A percentile compares a stretch with the other conserved stretches of the same genome.
Conservation (phyloP, 352 stramenopile genomes). For the Phytophthora vignae region DNA sequence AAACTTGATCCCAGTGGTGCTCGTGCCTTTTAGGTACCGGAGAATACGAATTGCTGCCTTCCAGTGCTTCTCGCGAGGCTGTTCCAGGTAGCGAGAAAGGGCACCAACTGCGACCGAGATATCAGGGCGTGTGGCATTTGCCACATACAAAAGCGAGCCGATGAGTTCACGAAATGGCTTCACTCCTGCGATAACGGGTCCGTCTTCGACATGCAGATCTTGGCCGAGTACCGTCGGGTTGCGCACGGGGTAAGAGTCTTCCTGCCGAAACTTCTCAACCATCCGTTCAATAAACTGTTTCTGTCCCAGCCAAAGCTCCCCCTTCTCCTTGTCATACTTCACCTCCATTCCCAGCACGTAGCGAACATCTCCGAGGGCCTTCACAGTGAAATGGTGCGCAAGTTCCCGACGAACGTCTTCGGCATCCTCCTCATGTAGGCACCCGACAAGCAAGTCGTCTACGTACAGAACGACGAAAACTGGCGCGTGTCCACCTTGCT, state of each 20-base stretch:
- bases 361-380: conserved; percentile 12
- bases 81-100: background rate
- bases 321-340: background rate
- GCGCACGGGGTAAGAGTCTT: background rate
- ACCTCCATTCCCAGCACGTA: conserved; percentile 10
- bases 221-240: conserved; percentile 8
- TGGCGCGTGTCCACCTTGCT: background rate
- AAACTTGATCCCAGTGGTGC: too few species aligned
- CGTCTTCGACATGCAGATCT: conserved; percentile 4
- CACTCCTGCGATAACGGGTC: background rate
- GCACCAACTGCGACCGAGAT: conserved; percentile 16
- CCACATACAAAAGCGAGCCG: conserved; percentile 31
- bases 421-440: background rate
- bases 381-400: conserved; percentile 17
- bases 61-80: background rate
- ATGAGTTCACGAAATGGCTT: conserved; percentile 17
- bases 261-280: conserved; percentile 4
- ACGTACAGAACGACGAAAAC: conserved; percentile 23
- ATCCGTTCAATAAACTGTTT: background rate
- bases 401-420: background rate
- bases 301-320: background rate
- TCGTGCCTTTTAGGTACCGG: background rate
- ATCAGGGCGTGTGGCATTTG: conserved; percentile 30
- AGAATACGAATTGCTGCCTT: background rate
- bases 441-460: conserved; percentile 16